Base-by-base conservation (phyloP, 2,329 filamentous ascomycete genomes). In the Monosporascus sp. region DNA sequence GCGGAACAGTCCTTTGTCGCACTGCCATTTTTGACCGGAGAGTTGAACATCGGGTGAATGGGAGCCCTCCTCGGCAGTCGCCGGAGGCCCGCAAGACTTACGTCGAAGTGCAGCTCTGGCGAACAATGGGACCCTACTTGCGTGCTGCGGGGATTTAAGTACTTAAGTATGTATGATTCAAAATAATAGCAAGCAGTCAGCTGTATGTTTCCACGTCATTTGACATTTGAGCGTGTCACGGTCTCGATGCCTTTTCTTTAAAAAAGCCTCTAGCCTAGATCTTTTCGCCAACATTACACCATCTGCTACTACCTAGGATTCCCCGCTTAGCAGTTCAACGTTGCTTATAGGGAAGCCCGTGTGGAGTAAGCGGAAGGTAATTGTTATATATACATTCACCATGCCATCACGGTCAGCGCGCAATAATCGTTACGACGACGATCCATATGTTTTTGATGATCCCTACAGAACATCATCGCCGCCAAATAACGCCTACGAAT, bases 391-490 rank as follows among this genome's bases (percentile, higher is more conserved):
- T 34, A 38, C 46, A 37, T 16, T 41, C 31, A 36, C 47, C 55
- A 67, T 67, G 65, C 46, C 61, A 6, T 57, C 61, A 44, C 60
- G 60, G 49, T 61, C 64, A 27, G 46, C 57, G 27, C 61, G 55
- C 49, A 58, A 56, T 47, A 55, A 52, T 60, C 62, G 53, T 34
- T 59, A 65, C 45, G 64, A 67, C 50, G 64, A 67, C 49, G 64
- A 67, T 51, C 64, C 64, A 7, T 65, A 66, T 48, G 54, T 56
- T 38, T 65, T 61, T 50, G 60, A 67, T 48, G 64, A 66, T 50
- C 64, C 64, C 3, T 65, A 66, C 47, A 59, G 56, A 20, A 51
- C 61, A 51, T 61, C 61, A 17, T 56, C 22, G 9, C 60, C 61
- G 27, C 59, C 62, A 19, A 54, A 50, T 14, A 52, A 53, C 37